Conservation (phyloP, 73 alveolate genomes). For the Breviolum minutum region DNA sequence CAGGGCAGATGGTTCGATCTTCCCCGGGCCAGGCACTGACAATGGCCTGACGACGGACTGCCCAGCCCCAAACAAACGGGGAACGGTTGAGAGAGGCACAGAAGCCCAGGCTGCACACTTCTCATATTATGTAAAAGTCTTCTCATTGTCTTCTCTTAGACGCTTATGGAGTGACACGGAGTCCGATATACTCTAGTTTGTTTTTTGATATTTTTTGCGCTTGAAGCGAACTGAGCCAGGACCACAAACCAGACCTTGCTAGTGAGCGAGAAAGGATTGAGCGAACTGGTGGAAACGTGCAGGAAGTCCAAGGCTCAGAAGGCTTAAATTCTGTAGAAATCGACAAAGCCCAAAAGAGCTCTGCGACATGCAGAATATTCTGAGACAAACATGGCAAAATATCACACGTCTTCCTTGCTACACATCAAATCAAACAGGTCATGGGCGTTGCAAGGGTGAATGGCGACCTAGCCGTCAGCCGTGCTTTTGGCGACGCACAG, state of each 20-base stretch:
- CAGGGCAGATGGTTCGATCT: conserved; percentile 89
- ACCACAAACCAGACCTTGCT: conserved; percentile 94
- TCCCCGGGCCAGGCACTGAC: conserved; percentile 93
- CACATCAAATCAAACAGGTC: background rate
- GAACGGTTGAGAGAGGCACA: background rate
- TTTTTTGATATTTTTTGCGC: background rate
- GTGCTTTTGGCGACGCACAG: conserved; percentile 97
- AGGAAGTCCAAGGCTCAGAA: conserved; percentile 41
- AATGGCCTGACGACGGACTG: conserved; percentile 94
- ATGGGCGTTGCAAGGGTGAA: conserved; percentile 96
- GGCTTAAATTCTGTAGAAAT: no score
- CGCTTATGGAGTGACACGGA: background rate
- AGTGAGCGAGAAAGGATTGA: conserved; percentile 84
- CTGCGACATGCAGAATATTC: background rate
- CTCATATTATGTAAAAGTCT: background rate
- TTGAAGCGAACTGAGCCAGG: background rate
- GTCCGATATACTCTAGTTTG: background rate
- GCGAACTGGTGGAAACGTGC: conserved; percentile 94
- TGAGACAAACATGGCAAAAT: background rate
- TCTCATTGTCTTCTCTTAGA: no score
- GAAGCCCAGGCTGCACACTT: background rate
- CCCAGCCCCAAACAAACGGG: background rate
- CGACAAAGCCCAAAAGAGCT: no score
- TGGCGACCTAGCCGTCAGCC: conserved; percentile 96
- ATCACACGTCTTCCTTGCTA: no score